Conservation (phyloP, 768 basidiomycete genomes). For the Russula sp. region DNA sequence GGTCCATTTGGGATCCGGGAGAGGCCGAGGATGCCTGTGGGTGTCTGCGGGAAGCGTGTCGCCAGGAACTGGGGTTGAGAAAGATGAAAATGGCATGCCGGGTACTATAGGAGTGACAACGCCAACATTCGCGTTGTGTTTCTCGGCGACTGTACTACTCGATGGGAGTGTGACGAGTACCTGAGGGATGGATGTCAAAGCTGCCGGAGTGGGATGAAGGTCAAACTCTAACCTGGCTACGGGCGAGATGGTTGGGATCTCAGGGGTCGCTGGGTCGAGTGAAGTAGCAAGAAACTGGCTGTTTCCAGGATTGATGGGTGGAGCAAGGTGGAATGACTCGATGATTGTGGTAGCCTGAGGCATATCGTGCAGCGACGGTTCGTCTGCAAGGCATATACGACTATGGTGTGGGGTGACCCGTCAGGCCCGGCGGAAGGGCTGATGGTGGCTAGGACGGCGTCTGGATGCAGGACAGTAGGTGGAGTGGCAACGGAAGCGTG, state of each 20-base stretch:
- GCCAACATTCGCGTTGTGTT: background rate
- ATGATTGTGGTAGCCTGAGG: background rate
- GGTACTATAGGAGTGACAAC: background rate
- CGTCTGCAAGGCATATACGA: background rate
- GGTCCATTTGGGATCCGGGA: too few relatives aligned
- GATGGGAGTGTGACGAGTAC: background rate
- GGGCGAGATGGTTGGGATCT: background rate
- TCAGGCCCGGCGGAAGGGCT: background rate
- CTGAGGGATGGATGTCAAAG: background rate
- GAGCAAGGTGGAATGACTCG: background rate
- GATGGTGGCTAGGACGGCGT: background rate
- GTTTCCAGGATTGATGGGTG: background rate
- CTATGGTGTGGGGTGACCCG: background rate
- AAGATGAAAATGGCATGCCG: background rate
- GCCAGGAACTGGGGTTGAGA: background rate
- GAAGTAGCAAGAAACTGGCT: background rate
- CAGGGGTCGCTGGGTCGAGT: background rate
- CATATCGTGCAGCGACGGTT: background rate
- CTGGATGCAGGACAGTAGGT: background rate
- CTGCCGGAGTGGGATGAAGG: background rate
- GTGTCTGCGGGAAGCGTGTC: too few relatives aligned
- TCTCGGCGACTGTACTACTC: background rate
- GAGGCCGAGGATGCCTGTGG: too few relatives aligned
- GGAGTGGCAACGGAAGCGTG: background rate
- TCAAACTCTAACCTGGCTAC: background rate